Percentiles rank a stretch among this genome's conserved stretches.
These are phyloP conservation scores for Mucor racemosus DNA, from an alignment of 371 early-diverging fungal genomes.

Conservation along the genomic window DNA sequence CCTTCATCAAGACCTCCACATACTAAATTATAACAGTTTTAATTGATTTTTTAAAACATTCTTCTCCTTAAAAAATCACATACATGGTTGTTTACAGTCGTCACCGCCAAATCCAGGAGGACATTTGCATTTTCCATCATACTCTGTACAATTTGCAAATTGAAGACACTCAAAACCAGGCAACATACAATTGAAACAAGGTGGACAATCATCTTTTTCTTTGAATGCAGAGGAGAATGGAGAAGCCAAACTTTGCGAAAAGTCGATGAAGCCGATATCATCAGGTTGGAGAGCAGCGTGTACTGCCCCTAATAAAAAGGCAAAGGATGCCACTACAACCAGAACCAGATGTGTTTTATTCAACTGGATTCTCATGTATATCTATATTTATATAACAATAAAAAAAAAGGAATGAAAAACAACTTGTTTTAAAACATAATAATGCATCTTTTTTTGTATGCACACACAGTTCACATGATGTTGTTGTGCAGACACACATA, in stretches of 20 bases:
- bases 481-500: too few species aligned
- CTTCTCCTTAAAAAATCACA: slow-evolving; percentile 12
- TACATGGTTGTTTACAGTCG: slow-evolving; percentile 82
- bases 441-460: too few species aligned
- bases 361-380: too few species aligned
- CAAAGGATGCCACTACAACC: not conserved
- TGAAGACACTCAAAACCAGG: slow-evolving; percentile 79
- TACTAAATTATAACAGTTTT: slow-evolving; percentile 35
- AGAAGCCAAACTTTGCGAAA: not conserved
- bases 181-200: slow-evolving; percentile 86
- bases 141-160: slow-evolving; percentile 78
- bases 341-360: not conserved
- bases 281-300: not conserved
- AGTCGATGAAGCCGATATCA: not conserved
- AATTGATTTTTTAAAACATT: not conserved
- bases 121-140: slow-evolving; percentile 83
- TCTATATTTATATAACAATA: too few species aligned
- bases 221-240: not conserved
- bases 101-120: slow-evolving; percentile 91
- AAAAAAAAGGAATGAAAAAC: too few species aligned
- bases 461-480: too few species aligned
- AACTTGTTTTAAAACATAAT: too few species aligned
- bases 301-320: not conserved
- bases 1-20: slow-evolving; percentile 75
- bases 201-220: slow-evolving; percentile 65